Evolutionary conservation across 129 eudicot genomes (phyloP).

Genomic region (Lonicera japonica): DNA sequence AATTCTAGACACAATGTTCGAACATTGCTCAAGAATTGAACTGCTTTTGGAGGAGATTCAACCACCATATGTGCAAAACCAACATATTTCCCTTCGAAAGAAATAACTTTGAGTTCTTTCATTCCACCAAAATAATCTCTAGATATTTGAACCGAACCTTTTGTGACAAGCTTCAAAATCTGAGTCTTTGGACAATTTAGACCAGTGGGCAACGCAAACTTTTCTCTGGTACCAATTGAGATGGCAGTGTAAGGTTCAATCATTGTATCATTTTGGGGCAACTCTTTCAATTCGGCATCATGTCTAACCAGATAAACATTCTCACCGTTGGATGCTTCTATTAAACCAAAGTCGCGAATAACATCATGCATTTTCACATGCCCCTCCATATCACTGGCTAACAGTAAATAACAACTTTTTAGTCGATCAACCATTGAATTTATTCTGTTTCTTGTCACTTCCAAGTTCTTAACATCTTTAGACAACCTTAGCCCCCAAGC

Average conservation of each 20-base stretch:
- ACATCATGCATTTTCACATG: conserved; percentile 17
- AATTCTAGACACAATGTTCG: not conserved
- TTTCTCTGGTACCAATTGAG: not conserved
- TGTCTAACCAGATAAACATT: not conserved
- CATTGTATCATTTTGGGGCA: not conserved
- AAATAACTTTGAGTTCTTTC: not conserved
- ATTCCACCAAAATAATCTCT: not conserved
- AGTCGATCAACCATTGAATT: not conserved
- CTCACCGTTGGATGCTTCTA: not conserved
- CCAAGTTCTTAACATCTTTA: not conserved
- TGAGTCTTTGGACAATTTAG: not conserved
- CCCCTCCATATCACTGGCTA: not conserved
- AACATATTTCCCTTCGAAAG: too few relatives aligned
- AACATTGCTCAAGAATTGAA: not conserved
- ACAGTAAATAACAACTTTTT: conserved; percentile 3
- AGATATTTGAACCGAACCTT: not conserved
- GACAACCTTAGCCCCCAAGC: conserved; percentile 5
- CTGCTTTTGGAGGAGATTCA: not conserved
- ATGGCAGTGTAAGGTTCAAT: not conserved
- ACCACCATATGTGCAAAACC: too few relatives aligned
- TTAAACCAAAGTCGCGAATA: conserved; percentile 10
- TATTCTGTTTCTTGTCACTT: conserved; percentile 13
- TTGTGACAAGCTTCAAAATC: not conserved
- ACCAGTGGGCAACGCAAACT: not conserved
- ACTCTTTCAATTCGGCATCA: not conserved